These are phyloP conservation scores for Chloris gayana DNA, from an alignment of 176 grass and related monocot genomes.

Conservation along the genomic window DNA sequence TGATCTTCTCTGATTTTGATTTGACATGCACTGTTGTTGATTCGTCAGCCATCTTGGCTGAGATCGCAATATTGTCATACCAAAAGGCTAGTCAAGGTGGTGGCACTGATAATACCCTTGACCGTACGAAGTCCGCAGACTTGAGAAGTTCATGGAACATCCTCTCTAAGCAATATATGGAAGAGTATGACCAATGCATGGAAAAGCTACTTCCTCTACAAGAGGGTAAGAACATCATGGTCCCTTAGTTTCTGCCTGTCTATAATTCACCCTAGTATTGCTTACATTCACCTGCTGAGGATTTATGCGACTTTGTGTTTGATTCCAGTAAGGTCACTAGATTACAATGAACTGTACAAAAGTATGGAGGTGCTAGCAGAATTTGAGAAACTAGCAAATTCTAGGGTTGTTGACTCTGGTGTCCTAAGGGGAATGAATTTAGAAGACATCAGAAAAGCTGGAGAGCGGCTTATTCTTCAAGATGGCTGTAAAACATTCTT, in stretches of 20 bases:
- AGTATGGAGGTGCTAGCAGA: constrained; percentile 71
- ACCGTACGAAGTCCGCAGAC: constrained; percentile 52
- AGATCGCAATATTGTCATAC: constrained; percentile 81
- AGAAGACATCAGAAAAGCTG: constrained; percentile 92
- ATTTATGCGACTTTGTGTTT: constrained; percentile 11
- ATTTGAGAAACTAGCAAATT: constrained; percentile 93
- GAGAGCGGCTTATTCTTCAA: constrained; percentile 84
- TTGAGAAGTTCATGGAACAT: constrained; percentile 75
- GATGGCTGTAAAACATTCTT: constrained; percentile 87
- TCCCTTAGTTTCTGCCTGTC: constrained; percentile 28
- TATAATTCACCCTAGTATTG: constrained; percentile 20
- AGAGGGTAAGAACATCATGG: constrained; percentile 52
- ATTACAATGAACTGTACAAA: constrained; percentile 72
- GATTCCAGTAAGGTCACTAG: constrained; percentile 65
- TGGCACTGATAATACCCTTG: constrained; percentile 51
- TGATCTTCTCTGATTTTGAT: constrained; percentile 97
- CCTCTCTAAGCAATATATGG: constrained; percentile 79
- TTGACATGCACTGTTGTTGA: constrained; percentile 93
- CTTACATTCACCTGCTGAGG: constrained; percentile 23
- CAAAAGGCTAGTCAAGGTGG: constrained; percentile 67
- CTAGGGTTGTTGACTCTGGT: constrained; percentile 82
- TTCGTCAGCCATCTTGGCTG: constrained; percentile 90
- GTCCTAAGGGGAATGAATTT: constrained; percentile 84
- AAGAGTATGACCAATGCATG: constrained; percentile 88
- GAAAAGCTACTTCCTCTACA: constrained; percentile 73